These are phyloP conservation scores for Penicillium bialowiezense DNA, from an alignment of 495 filamentous ascomycete genomes.

Conservation along the genomic window DNA sequence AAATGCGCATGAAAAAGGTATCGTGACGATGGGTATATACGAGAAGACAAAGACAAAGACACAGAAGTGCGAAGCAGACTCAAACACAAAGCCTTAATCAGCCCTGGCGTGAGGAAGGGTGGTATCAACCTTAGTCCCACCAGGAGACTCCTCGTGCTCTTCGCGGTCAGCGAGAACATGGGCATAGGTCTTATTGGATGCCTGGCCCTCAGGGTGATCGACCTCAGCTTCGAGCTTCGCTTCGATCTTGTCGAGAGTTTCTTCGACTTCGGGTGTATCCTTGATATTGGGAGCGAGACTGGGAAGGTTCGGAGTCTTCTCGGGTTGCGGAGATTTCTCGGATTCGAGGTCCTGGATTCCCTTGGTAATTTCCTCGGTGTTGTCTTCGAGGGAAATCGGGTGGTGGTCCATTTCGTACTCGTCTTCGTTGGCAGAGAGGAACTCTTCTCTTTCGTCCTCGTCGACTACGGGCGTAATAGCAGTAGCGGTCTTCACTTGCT, in stretches of 20 bases:
- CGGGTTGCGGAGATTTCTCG: not conserved
- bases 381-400: not conserved
- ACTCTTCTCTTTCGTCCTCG: conserved; percentile 37
- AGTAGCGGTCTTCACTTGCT: conserved; percentile 15
- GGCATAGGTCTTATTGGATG: not conserved
- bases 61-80: not conserved
- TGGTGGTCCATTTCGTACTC: not conserved
- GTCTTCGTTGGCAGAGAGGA: conserved; percentile 45
- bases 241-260: conserved; percentile 4
- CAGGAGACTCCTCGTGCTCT: not conserved
- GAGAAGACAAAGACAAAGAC: not conserved
- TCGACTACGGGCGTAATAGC: conserved; percentile 13
- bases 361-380: not conserved
- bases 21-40: not conserved
- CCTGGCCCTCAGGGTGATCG: not conserved
- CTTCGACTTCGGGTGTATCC: conserved; percentile 3
- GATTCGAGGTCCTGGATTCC: not conserved
- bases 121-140: not conserved
- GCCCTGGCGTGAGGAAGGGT: conserved; percentile 3
- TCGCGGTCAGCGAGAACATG: not conserved
- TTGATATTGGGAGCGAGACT: not conserved
- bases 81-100: not conserved
- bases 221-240: not conserved
- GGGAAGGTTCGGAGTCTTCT: not conserved
- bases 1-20: conserved; percentile 1